phyloP scores from a whole-genome alignment of 129 eudicot species.

The Lactuca sativa region DNA sequence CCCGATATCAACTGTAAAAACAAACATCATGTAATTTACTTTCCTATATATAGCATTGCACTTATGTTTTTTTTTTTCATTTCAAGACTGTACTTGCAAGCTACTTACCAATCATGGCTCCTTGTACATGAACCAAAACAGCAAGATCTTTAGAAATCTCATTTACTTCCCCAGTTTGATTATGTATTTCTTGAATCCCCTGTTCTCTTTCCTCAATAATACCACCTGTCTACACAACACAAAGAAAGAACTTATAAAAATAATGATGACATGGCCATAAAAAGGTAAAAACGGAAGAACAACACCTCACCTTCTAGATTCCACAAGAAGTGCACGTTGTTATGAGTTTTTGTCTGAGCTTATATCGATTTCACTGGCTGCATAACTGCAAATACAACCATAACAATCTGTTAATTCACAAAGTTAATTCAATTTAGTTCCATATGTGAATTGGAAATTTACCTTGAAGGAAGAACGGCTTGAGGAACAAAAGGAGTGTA shows the following conservation, averaged over 20 bases:
- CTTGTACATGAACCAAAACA: conserved; percentile 62
- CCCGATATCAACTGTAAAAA: conserved; percentile 76
- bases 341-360: conserved; percentile 51
- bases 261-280: no score
- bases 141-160: conserved; percentile 76
- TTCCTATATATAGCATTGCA: no score
- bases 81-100: no score
- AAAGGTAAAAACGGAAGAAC: no score
- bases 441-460: neutral
- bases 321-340: conserved; percentile 71
- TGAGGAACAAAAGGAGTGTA: conserved; percentile 82
- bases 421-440: no score
- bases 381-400: conserved; percentile 49
- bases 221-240: conserved; percentile 45
- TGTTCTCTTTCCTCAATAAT: conserved; percentile 76
- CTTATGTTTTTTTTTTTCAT: no score
- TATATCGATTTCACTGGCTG: conserved; percentile 51
- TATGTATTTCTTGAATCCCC: conserved; percentile 69
- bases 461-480: conserved; percentile 81
- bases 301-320: conserved; percentile 59
- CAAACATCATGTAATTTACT: neutral
- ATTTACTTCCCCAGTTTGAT: conserved; percentile 67
- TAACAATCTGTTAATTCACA: neutral
- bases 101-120: conserved; percentile 54
- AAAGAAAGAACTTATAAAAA: neutral